Evolutionary conservation across 169 alveolate species (phyloP).

Genomic region (Babesia ovata): DNA sequence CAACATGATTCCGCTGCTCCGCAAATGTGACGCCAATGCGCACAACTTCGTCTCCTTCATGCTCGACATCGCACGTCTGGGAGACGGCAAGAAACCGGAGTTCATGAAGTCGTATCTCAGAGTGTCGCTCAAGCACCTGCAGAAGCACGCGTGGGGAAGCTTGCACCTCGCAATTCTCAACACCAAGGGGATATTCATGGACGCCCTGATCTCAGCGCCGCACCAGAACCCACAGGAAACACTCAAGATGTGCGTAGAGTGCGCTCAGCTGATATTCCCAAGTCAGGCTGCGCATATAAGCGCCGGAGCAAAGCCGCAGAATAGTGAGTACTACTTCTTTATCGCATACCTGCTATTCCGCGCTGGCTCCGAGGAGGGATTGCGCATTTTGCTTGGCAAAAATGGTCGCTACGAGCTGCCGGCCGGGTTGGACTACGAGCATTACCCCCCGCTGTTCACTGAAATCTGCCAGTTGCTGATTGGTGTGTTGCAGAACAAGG

Average conservation of each 20-base stretch:
- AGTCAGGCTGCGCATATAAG: slow-evolving; percentile 7
- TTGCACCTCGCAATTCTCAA: slow-evolving; percentile 56
- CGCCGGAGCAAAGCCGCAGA: slow-evolving; percentile 25
- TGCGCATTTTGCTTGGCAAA: slow-evolving; percentile 15
- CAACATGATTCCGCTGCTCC: slow-evolving; percentile 48
- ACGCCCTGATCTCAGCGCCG: slow-evolving; percentile 34
- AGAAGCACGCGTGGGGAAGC: slow-evolving; percentile 60
- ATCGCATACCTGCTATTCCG: slow-evolving; percentile 63
- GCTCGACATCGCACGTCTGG: slow-evolving; percentile 45
- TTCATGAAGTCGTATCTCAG: slow-evolving; percentile 39
- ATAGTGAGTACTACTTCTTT: slow-evolving; percentile 58
- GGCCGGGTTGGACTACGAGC: slow-evolving; percentile 7
- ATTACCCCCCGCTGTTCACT: slow-evolving; percentile 47
- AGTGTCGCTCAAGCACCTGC: slow-evolving; percentile 49
- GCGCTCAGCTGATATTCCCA: slow-evolving; percentile 46
- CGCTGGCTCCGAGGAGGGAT: slow-evolving; percentile 31
- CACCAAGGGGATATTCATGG: slow-evolving; percentile 55
- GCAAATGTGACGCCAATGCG: slow-evolving; percentile 23
- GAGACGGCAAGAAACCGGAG: slow-evolving; percentile 33
- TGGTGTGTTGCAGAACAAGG: slow-evolving; percentile 13
- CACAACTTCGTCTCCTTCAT: slow-evolving; percentile 40
- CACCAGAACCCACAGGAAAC: slow-evolving; percentile 22
- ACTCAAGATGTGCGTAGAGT: slow-evolving; percentile 21
- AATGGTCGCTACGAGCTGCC: slow-evolving; percentile 11
- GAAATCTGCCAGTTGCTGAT: slow-evolving; percentile 37